These are phyloP conservation scores for Sporodiniella umbellata DNA, from an alignment of 371 early-diverging fungal species.

Conservation along the genomic window DNA sequence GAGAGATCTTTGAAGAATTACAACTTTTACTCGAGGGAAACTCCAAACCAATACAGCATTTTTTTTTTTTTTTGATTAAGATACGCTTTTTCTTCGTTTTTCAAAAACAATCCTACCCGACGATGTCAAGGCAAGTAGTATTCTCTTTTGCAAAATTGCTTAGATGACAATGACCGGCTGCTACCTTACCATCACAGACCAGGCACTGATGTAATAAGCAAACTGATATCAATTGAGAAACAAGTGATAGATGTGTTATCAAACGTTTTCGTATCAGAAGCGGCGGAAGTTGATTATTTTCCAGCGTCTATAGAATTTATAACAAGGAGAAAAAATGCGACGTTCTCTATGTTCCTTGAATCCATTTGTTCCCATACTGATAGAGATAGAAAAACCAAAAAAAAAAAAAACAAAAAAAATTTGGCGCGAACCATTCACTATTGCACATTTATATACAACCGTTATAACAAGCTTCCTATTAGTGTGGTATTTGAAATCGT, in stretches of 20 bases:
- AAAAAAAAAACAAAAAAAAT: neutral
- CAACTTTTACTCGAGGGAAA: no score
- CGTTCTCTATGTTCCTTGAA: conserved; percentile 4
- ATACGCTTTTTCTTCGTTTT: no score
- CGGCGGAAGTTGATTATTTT: conserved; percentile 12
- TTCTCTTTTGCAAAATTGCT: neutral
- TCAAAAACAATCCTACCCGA: neutral
- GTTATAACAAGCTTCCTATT: conserved; percentile 6
- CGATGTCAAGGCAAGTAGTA: neutral
- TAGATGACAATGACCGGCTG: neutral
- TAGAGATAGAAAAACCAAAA: no score
- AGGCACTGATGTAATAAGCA: conserved; percentile 12
- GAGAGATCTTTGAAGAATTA: no score
- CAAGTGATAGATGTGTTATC: conserved; percentile 4
- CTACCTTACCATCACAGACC: conserved; percentile 5
- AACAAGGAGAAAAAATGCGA: conserved; percentile 10
- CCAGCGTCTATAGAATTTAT: conserved; percentile 9
- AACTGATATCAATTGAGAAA: conserved; percentile 10
- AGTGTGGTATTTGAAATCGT: conserved; percentile 6
- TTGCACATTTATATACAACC: conserved; percentile 3
- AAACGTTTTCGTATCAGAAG: conserved; percentile 13
- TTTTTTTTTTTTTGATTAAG: no score
- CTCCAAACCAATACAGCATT: no score
- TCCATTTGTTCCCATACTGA: conserved; percentile 2
- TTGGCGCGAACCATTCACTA: conserved; percentile 2